Base-by-base conservation (phyloP, 1,139 yeast genomes). In the Hanseniaspora uvarum region DNA sequence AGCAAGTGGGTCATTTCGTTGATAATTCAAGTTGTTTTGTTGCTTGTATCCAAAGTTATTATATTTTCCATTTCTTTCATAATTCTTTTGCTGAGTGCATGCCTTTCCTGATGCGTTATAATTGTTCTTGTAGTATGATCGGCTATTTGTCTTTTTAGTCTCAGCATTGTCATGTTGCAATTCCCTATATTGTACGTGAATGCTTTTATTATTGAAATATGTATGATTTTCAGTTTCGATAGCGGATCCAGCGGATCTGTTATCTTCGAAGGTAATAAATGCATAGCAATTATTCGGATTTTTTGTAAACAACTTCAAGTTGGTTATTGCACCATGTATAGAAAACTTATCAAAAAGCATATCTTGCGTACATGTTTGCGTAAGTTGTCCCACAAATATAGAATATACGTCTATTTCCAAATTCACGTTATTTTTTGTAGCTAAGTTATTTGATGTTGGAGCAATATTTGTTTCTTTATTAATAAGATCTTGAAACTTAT, bases 141-240 rank as follows among this genome's bases (percentile, higher is more conserved):
- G 28, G 43, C 18, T 41, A 5, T 44, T 30, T 4, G 18, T 30
- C 11, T 45, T 28, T 55, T 62, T 63, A 37, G 60, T 63, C 26
- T 53, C 50, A 8, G 52, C 54, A 39, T 54, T 40, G 37, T 64
- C 62, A 53, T 68, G 74, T 59, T 78, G 78, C 58, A 78, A 68
- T 65, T 84, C 94, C 57, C 85, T 76, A 63, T 83, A 86, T 66
- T 84, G 94, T 45, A 86, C 95, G 68, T 84, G 92, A 73, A 86
- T 83, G 5, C 92, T 83, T 65, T 77, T 81, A 54, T 78, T 80
- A 62, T 78, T 70, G 62, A 86, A 79, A 67, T 81, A 76, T 1
- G 94, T 75, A 67, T 86, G 95, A 63, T 86, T 86, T 64, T 86
- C 94, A 56, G 80, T 74, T 63, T 83, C 92, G 54, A 85, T 85